Evolutionary conservation across 768 basidiomycete species (phyloP).

Genomic region (Amanita muscaria): DNA sequence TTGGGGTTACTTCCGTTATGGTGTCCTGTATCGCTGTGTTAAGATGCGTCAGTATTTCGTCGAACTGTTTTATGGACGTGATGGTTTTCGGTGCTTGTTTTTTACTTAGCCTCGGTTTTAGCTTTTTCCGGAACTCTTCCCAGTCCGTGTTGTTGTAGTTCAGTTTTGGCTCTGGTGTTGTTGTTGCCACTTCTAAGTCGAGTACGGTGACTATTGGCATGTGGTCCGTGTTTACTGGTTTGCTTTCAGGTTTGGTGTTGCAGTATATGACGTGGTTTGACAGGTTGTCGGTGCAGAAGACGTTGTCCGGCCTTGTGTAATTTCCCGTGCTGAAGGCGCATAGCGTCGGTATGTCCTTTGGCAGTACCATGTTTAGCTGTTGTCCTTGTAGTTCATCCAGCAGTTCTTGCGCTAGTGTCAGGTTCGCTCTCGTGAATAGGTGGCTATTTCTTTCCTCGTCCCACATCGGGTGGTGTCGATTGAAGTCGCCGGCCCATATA

Average conservation of each 20-base stretch:
- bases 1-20: background rate
- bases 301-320: background rate
- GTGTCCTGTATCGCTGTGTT: background rate
- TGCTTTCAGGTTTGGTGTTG: background rate
- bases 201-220: background rate
- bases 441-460: constrained; percentile 17
- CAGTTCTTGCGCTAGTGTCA: background rate
- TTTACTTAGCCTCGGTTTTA: too few species aligned
- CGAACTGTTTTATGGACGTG: background rate
- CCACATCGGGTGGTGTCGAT: constrained; percentile 32
- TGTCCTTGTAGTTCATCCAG: background rate
- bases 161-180: background rate
- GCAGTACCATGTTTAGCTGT: background rate
- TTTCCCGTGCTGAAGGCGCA: background rate
- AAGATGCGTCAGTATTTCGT: background rate
- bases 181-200: background rate
- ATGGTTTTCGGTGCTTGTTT: background rate
- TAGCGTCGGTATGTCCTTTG: background rate
- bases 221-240: background rate
- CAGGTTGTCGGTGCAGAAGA: background rate
- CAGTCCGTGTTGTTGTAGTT: background rate
- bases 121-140: too few species aligned
- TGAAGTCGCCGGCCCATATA: constrained; percentile 32
- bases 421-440: constrained; percentile 13
- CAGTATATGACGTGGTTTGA: background rate